A percentile compares a stretch with the other conserved stretches of the same genome.
These are phyloP conservation scores for Hawksworthiomyces lignivorus DNA, from an alignment of 2,329 filamentous ascomycete species.

Conservation along the genomic window DNA sequence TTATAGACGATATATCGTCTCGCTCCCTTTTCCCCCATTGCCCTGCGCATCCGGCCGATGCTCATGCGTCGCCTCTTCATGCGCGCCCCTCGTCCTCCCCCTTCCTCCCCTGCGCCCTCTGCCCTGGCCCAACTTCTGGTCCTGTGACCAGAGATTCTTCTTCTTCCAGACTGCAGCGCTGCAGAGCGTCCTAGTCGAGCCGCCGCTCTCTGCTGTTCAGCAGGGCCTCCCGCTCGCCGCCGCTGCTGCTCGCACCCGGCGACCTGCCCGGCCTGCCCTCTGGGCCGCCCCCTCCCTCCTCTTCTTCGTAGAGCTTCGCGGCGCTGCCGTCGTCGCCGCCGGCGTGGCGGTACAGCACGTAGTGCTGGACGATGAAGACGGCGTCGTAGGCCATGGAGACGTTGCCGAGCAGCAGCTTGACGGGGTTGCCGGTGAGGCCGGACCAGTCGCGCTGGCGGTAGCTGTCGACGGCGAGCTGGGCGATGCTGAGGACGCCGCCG, in stretches of 20 bases:
- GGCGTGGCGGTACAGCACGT: constrained; percentile 56
- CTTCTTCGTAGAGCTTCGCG: background rate
- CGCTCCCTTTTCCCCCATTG: no score
- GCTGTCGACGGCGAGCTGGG: constrained; percentile 78
- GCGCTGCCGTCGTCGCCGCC: background rate
- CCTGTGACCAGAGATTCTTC: no score
- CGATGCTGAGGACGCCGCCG: constrained; percentile 73
- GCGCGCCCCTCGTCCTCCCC: background rate
- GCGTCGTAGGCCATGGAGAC: constrained; percentile 80
- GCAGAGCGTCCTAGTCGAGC: constrained; percentile 27
- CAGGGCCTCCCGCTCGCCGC: constrained; percentile 28
- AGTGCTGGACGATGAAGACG: constrained; percentile 85
- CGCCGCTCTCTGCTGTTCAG: constrained; percentile 24
- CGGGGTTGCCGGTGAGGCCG: constrained; percentile 82
- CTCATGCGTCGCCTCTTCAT: no score
- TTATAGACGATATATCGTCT: no score
- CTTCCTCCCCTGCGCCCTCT: no score
- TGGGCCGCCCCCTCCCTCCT: no score
- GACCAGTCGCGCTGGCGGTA: constrained; percentile 81
- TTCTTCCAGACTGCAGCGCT: no score
- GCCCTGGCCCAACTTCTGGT: no score
- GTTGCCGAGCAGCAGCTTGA: constrained; percentile 82
- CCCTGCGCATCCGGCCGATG: no score
- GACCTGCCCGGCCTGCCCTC: no score
- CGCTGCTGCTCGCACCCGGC: no score